phyloP scores from a whole-genome alignment of 129 eudicot genomes.

The Saposhnikovia divaricata region DNA sequence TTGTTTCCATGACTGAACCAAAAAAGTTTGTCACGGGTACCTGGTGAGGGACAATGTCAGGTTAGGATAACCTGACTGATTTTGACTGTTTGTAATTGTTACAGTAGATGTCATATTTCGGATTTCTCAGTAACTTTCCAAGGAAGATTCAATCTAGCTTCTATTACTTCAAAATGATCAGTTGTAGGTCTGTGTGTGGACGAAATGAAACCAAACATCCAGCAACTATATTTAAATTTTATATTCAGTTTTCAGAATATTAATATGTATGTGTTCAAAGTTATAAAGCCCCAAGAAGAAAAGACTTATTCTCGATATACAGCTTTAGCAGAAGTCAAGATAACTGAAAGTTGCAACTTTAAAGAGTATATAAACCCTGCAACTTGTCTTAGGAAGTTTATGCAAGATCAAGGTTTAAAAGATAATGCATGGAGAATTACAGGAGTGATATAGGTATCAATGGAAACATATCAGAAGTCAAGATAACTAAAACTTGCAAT shows the following conservation, averaged over 20 bases:
- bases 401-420: too few relatives aligned
- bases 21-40: constrained; percentile 97
- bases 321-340: background rate
- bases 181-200: background rate
- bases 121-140: background rate
- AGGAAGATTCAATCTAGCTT: background rate
- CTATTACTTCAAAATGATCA: background rate
- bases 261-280: background rate
- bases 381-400: too few relatives aligned
- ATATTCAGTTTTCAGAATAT: background rate
- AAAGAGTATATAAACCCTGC: background rate
- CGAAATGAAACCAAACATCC: background rate
- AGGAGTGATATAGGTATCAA: too few relatives aligned
- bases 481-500: background rate
- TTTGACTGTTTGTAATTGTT: background rate
- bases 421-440: too few relatives aligned
- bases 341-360: background rate
- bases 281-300: background rate
- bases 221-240: background rate
- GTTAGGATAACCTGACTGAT: background rate
- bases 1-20: constrained; percentile 97
- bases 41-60: constrained; percentile 25
- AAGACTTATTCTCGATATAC: background rate
- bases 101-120: background rate
- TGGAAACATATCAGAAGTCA: background rate